phyloP scores from a whole-genome alignment of 1,284 basidiomycete species.

The Ustilago shanxiensis region DNA sequence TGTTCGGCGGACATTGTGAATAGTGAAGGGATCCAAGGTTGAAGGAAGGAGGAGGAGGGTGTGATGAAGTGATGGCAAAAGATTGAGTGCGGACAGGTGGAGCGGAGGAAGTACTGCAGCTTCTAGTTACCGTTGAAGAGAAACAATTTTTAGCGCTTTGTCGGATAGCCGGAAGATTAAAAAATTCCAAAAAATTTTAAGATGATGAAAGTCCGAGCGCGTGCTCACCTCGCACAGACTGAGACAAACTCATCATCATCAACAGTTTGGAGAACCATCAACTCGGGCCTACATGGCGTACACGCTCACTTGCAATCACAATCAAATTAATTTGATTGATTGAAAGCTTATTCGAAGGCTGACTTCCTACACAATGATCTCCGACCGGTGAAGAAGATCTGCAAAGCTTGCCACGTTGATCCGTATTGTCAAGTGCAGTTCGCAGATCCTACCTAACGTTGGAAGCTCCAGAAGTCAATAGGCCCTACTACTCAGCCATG shows the following conservation, averaged over 20 bases:
- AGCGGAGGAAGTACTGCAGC: not conserved
- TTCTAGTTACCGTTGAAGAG: not conserved
- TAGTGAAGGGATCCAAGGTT: not conserved
- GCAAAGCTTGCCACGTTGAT: not conserved
- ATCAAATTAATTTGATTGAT: too few relatives aligned
- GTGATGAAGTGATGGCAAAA: too few relatives aligned
- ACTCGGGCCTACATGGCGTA: not conserved
- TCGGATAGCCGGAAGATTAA: slow-evolving; percentile 4
- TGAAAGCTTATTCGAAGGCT: not conserved
- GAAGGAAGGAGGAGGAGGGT: slow-evolving; percentile 1
- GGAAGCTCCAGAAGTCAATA: too few relatives aligned
- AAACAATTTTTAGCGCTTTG: not conserved
- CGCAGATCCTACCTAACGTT: too few relatives aligned
- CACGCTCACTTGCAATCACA: not conserved
- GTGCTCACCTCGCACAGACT: not conserved
- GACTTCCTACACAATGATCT: not conserved
- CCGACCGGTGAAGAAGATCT: not conserved
- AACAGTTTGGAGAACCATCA: not conserved
- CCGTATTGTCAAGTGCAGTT: not conserved
- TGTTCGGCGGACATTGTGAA: slow-evolving; percentile 44
- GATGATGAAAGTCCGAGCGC: not conserved
- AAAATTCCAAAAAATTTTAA: slow-evolving; percentile 2
- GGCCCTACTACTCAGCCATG: not conserved
- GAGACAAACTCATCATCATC: too few relatives aligned
- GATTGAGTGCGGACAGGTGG: slow-evolving; percentile 1